Conservation (phyloP, 1,284 basidiomycete genomes). For the Phellinidium pouzarii region DNA sequence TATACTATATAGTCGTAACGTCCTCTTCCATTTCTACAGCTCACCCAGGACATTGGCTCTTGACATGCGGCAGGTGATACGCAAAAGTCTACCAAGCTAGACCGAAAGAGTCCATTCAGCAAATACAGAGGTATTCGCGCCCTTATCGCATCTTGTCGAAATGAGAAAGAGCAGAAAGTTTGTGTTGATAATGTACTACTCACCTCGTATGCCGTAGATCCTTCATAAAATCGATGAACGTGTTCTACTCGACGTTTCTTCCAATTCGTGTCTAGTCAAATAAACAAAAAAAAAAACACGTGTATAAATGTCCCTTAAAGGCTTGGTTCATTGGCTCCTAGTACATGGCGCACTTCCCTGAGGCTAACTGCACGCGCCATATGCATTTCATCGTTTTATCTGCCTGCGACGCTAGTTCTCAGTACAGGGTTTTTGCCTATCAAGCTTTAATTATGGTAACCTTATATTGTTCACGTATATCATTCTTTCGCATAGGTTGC, state of each 20-base stretch:
- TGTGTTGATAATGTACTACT: neutral
- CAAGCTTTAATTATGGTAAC: neutral
- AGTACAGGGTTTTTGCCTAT: constrained; percentile 7
- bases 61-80: too few relatives aligned
- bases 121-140: too few relatives aligned
- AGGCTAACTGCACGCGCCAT: neutral
- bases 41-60: too few relatives aligned
- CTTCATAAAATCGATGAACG: too few relatives aligned
- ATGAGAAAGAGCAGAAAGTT: too few relatives aligned
- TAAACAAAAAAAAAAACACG: neutral
- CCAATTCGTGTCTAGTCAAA: neutral
- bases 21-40: too few relatives aligned
- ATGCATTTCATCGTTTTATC: neutral
- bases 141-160: too few relatives aligned
- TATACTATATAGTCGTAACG: too few relatives aligned
- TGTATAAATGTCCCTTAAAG: neutral
- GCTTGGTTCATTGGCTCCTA: too few relatives aligned
- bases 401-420: neutral
- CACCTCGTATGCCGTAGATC: neutral
- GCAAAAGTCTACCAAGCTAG: too few relatives aligned
- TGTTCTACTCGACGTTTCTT: neutral
- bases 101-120: too few relatives aligned
- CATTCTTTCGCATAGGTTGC: neutral
- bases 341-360: neutral
- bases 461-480: neutral